Evolutionary conservation across 1,284 basidiomycete genomes (phyloP).

Genomic region (Fomitiporia mediterranea): DNA sequence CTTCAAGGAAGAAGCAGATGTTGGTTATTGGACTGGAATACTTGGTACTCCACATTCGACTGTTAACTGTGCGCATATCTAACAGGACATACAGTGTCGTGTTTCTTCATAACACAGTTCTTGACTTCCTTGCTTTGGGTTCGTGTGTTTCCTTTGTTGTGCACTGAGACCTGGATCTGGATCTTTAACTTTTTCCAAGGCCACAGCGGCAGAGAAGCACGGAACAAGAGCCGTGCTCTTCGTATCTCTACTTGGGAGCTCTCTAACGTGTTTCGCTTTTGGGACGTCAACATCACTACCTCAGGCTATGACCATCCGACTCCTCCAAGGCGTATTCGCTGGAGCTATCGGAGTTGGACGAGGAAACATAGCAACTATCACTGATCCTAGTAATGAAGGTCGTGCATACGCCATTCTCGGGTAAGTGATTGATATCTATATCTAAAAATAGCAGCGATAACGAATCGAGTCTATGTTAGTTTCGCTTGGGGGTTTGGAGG

Average conservation of each 20-base stretch:
- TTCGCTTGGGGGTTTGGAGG: slow-evolving; percentile 97
- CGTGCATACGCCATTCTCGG: slow-evolving; percentile 92
- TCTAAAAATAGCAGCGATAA: neutral
- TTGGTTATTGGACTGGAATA: slow-evolving; percentile 83
- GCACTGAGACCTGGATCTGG: slow-evolving; percentile 8
- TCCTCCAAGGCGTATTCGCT: slow-evolving; percentile 93
- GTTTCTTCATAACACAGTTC: slow-evolving; percentile 85
- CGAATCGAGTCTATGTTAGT: slow-evolving; percentile 12
- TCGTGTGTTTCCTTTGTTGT: slow-evolving; percentile 22
- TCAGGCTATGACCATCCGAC: slow-evolving; percentile 84
- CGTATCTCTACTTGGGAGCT: slow-evolving; percentile 80
- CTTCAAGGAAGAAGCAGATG: slow-evolving; percentile 64
- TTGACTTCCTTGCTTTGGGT: slow-evolving; percentile 90
- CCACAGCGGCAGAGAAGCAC: slow-evolving; percentile 89
- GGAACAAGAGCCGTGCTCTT: slow-evolving; percentile 84
- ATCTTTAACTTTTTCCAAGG: slow-evolving; percentile 45
- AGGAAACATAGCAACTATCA: slow-evolving; percentile 84
- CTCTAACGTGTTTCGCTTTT: slow-evolving; percentile 75
- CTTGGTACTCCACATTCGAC: slow-evolving; percentile 43
- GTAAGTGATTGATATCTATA: slow-evolving; percentile 34
- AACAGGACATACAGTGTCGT: slow-evolving; percentile 47
- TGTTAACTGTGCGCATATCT: neutral
- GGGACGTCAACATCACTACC: slow-evolving; percentile 80
- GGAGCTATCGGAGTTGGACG: slow-evolving; percentile 92
- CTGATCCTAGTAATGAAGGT: slow-evolving; percentile 88